A percentile compares a stretch with the other conserved stretches of the same genome.
Conservation (phyloP, 176 grass and related monocot genomes). For the Oryza rufipogon region DNA sequence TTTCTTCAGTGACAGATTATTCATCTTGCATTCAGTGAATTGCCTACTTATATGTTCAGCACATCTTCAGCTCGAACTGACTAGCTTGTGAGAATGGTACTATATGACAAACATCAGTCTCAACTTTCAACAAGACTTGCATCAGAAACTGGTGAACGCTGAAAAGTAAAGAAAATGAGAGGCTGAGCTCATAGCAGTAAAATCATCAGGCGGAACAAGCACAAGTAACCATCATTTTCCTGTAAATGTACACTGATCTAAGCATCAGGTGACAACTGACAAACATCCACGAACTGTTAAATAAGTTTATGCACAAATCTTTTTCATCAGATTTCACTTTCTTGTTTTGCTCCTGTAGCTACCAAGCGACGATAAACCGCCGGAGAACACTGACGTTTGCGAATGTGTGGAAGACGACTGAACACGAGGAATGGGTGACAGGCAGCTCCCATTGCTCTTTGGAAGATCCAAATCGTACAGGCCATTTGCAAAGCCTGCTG, state of each 20-base stretch:
- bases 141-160: background rate
- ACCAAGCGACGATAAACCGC: conserved; percentile 34
- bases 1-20: background rate
- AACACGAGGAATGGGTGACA: conserved; percentile 8
- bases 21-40: background rate
- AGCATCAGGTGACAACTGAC: conserved; percentile 41
- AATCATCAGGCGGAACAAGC: background rate
- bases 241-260: conserved; percentile 44
- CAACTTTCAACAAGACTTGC: background rate
- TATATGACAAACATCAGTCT: background rate
- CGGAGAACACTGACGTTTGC: conserved; percentile 12
- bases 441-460: conserved; percentile 34
- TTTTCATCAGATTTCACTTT: conserved; percentile 34
- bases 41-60: background rate
- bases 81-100: background rate
- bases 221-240: conserved; percentile 14
- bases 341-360: conserved; percentile 48
- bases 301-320: conserved; percentile 52
- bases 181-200: background rate
- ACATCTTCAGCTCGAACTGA: background rate
- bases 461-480: conserved; percentile 8
- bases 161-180: background rate
- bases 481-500: background rate
- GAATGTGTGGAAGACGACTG: background rate
- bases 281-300: conserved; percentile 36